Evolutionary conservation across 768 basidiomycete species (phyloP).

Genomic region (Hygrocybe coccinea): DNA sequence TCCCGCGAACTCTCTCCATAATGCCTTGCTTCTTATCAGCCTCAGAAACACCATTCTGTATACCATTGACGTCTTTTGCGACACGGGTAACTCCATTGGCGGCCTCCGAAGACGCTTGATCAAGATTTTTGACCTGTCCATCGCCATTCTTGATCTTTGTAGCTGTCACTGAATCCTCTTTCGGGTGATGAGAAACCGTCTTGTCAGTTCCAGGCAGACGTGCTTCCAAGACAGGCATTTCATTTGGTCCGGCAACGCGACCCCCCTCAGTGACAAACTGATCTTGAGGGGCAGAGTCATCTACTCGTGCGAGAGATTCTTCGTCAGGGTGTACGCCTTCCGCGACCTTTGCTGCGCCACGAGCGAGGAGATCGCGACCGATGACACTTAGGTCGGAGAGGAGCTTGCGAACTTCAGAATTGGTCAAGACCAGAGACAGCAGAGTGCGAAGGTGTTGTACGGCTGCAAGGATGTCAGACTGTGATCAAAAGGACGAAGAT

Average conservation of each 20-base stretch:
- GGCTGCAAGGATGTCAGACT: slow-evolving; percentile 38
- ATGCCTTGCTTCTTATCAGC: slow-evolving; percentile 18
- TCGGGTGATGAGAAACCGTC: slow-evolving; percentile 43
- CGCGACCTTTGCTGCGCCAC: slow-evolving; percentile 65
- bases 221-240: slow-evolving; percentile 34
- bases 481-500: background rate
- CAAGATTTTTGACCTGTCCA: slow-evolving; percentile 28
- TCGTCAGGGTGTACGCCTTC: slow-evolving; percentile 60
- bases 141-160: slow-evolving; percentile 29
- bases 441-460: slow-evolving; percentile 85
- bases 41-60: slow-evolving; percentile 1
- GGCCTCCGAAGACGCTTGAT: slow-evolving; percentile 18
- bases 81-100: background rate
- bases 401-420: slow-evolving; percentile 89
- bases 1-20: slow-evolving; percentile 32
- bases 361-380: slow-evolving; percentile 80
- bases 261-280: slow-evolving; percentile 55
- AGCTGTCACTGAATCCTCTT: slow-evolving; percentile 34
- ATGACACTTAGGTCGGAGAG: slow-evolving; percentile 72
- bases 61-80: background rate
- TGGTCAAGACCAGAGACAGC: slow-evolving; percentile 81
- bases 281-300: slow-evolving; percentile 64
- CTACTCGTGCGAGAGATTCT: slow-evolving; percentile 56
- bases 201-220: slow-evolving; percentile 30
- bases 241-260: slow-evolving; percentile 24